A percentile compares a stretch with the other conserved stretches of the same genome.
These are phyloP conservation scores for Anacardium occidentale DNA, from an alignment of 345 rosid genomes.

Conservation along the genomic window DNA sequence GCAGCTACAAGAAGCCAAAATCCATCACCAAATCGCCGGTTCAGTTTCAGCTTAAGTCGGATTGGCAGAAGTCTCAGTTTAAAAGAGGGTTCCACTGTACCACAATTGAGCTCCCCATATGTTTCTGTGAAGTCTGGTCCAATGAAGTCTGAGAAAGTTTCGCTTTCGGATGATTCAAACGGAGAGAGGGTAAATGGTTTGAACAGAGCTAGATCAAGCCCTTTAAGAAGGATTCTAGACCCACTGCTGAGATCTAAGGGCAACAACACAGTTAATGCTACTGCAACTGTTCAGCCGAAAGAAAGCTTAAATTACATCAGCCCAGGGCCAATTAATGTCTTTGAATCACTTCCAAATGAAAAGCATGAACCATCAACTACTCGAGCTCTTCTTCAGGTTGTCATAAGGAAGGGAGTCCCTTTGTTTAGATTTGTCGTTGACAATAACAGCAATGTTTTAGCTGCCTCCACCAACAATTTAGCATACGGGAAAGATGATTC, in stretches of 20 bases:
- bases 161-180: constrained; percentile 34
- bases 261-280: constrained; percentile 19
- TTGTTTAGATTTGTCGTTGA: constrained; percentile 62
- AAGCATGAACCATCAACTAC: constrained; percentile 36
- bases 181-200: constrained; percentile 39
- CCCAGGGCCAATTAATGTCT: constrained; percentile 23
- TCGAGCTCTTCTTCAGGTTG: constrained; percentile 62
- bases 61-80: constrained; percentile 73
- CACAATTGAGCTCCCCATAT: constrained; percentile 43
- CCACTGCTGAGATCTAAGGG: constrained; percentile 63
- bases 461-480: constrained; percentile 58
- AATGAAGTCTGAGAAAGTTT: constrained; percentile 38
- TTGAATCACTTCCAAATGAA: constrained; percentile 30
- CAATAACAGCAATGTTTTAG: constrained; percentile 55
- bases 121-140: constrained; percentile 59
- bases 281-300: constrained; percentile 43
- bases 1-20: constrained; percentile 46
- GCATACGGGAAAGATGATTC: constrained; percentile 40
- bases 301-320: constrained; percentile 35
- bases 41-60: constrained; percentile 76
- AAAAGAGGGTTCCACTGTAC: constrained; percentile 56
- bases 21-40: constrained; percentile 60
- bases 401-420: constrained; percentile 63
- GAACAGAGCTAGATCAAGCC: constrained; percentile 60
- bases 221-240: constrained; percentile 67